Percentiles rank a stretch among this genome's conserved stretches.
Conservation (phyloP, 2,329 filamentous ascomycete genomes). For the Cercospora zeae-maydis region DNA sequence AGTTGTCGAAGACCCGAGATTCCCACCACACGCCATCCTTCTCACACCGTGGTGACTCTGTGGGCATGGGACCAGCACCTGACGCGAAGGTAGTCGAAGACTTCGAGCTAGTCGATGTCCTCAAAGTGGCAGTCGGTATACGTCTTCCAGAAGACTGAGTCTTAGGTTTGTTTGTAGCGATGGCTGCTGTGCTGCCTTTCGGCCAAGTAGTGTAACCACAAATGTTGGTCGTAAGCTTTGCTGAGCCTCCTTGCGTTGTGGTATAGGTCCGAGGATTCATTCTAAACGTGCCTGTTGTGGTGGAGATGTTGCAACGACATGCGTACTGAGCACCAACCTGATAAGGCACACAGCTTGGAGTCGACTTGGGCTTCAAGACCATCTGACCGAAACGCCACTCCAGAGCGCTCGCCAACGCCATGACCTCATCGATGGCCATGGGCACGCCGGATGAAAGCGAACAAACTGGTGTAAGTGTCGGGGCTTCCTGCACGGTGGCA, state of each 20-base stretch:
- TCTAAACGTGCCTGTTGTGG: background rate
- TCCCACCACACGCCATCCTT: background rate
- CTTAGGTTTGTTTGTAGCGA: background rate
- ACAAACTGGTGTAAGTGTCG: background rate
- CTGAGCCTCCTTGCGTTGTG: background rate
- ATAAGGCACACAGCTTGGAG: background rate
- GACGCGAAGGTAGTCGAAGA: no score
- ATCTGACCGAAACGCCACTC: background rate
- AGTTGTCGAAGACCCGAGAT: no score
- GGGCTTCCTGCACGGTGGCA: background rate
- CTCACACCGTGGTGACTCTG: background rate
- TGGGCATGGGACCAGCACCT: no score
- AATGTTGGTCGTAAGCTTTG: background rate
- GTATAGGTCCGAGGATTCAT: background rate
- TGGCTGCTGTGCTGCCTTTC: background rate
- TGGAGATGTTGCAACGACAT: background rate
- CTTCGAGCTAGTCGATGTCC: no score
- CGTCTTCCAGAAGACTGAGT: background rate
- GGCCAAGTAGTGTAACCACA: slow-evolving; percentile 1
- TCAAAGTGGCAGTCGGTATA: background rate
- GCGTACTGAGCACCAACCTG: background rate
- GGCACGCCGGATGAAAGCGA: background rate
- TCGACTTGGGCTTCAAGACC: background rate
- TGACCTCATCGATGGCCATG: background rate
- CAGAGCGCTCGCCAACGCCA: background rate